Evolutionary conservation across 176 grass and related monocot genomes (phyloP).

Genomic region (Aegilops bicornis): DNA sequence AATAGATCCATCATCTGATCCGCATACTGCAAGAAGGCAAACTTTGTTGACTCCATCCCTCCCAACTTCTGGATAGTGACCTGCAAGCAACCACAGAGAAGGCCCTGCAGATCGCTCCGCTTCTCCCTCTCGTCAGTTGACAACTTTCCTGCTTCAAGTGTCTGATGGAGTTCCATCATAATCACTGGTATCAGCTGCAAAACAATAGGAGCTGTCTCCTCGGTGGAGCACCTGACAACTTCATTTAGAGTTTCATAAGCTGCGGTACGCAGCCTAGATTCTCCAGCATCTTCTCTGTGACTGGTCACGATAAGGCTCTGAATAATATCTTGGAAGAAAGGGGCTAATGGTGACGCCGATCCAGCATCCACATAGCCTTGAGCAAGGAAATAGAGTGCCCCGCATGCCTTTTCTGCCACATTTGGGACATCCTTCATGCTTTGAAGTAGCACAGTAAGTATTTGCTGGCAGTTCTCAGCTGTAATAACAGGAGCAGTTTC

Average conservation of each 20-base stretch:
- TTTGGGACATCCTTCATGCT: slow-evolving; percentile 95
- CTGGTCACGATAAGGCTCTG: slow-evolving; percentile 72
- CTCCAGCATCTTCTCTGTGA: slow-evolving; percentile 72
- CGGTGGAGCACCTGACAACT: slow-evolving; percentile 74
- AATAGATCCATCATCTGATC: slow-evolving; percentile 91
- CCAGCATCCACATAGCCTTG: slow-evolving; percentile 81
- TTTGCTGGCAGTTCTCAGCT: slow-evolving; percentile 66
- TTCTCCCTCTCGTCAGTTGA: slow-evolving; percentile 85
- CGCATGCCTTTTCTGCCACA: slow-evolving; percentile 89
- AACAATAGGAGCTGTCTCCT: slow-evolving; percentile 68
- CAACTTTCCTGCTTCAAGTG: slow-evolving; percentile 61
- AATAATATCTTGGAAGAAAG: slow-evolving; percentile 83
- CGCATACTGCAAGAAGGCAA: slow-evolving; percentile 70
- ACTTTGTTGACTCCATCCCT: slow-evolving; percentile 67
- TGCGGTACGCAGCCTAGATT: slow-evolving; percentile 67
- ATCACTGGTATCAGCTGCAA: slow-evolving; percentile 76
- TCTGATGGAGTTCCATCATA: slow-evolving; percentile 82
- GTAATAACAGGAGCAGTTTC: slow-evolving; percentile 73
- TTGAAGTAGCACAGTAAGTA: slow-evolving; percentile 77
- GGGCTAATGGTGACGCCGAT: slow-evolving; percentile 53
- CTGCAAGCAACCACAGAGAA: slow-evolving; percentile 82
- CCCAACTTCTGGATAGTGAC: slow-evolving; percentile 89
- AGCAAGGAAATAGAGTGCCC: slow-evolving; percentile 86
- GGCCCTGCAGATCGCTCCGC: slow-evolving; percentile 72
- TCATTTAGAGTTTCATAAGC: slow-evolving; percentile 93